Evolutionary conservation across 805 yeast species (phyloP), one percentile per base, ranked within the genome.

Genomic region (Candida incommunis): DNA sequence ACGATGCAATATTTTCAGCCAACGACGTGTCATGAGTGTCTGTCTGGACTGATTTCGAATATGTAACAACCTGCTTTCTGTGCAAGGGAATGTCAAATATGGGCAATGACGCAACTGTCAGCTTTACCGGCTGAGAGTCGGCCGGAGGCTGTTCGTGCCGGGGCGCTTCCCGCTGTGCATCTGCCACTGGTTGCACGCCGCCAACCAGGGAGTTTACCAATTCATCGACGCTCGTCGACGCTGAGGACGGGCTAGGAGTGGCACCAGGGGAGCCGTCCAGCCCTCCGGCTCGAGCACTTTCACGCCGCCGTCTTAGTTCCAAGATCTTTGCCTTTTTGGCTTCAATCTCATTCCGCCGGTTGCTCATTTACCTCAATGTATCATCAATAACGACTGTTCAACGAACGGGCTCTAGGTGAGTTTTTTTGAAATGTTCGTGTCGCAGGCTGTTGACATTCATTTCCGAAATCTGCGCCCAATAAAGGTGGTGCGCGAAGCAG

Each of bases 251-350:
- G 44, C 27, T 21, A 35, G 37, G 23, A 43, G 46, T 43, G 45
- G 24, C 22, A 27, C 41, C 35, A 26, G 49, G 21, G 35, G 40
- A n/a, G 24, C 42, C 42, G 34, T 41, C 45, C 23, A 42, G 42
- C n/a, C 18, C 34, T 18, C 40, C 25, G 23, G 23, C 22, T 18
- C 22, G 42, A 23, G 24, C 18, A 9, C 47, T 50, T 9, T 64
- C 70, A 25, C 80, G 56, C 51, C 67, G 69, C 31, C 65, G 66
- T 27, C 76, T 60, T n/a, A 78, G 63, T 56, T 72, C 75, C 25
- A 73, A 74, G 26, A 78, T 57, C 44, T 69, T 66, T 41, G 66
- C 70, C 46, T 67, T 63, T 50, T 76, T 75, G 44, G 72, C 74
- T 53, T 76, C 81, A 40, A 78, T 66, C 51, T 70, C 70, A 43